A percentile compares a stretch with the other conserved stretches of the same genome.
Evolutionary conservation across 139 green algal species (phyloP).

Genomic region (Zygnema circumcarinatum): DNA sequence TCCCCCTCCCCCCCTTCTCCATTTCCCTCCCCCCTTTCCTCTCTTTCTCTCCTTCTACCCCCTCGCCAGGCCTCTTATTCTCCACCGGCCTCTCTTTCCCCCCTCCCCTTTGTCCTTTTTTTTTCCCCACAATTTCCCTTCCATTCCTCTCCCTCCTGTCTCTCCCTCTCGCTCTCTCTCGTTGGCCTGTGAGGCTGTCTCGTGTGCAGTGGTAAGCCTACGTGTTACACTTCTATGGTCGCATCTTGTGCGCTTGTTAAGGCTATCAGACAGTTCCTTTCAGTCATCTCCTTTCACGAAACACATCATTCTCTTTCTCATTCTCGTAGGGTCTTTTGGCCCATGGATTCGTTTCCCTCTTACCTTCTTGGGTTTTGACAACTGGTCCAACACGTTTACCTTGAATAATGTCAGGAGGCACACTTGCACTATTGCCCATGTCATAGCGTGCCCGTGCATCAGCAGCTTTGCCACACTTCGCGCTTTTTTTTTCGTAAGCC

Average conservation of each 20-base stretch:
- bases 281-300: no score
- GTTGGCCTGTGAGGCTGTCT: background rate
- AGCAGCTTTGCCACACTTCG: no score
- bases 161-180: conserved; percentile 16
- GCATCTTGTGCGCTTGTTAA: background rate
- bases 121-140: background rate
- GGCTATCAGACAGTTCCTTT: background rate
- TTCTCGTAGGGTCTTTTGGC: no score
- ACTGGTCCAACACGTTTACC: no score
- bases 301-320: no score
- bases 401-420: no score
- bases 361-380: no score
- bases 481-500: no score
- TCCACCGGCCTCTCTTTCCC: background rate
- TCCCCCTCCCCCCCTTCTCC: background rate
- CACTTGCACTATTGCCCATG: no score
- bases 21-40: background rate
- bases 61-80: background rate
- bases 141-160: background rate
- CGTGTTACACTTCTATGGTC: background rate
- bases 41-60: background rate
- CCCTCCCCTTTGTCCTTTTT: background rate
- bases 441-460: no score
- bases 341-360: background rate
- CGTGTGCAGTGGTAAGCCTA: background rate